Evolutionary conservation across 768 basidiomycete genomes (phyloP), one percentile per base, ranked within the genome.

Genomic region (Agaricus subrufescens): DNA sequence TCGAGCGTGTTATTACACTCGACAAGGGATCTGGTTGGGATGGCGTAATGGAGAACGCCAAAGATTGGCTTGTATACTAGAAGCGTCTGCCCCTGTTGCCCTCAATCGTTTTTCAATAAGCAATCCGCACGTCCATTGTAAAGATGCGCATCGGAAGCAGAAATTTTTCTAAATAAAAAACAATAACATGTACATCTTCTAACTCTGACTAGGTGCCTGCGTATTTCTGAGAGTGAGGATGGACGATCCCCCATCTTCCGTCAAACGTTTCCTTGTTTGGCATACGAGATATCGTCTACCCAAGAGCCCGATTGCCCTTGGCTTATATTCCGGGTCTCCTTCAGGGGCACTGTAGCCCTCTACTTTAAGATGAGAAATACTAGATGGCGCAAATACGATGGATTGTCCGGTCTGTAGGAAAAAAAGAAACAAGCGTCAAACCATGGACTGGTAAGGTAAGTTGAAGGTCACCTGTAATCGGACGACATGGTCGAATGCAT

Each of bases 401-500:
- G 87, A 85, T 64, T 89, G 78, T 0, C 87, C 87, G 0, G 87
- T 89, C 87, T 89, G 55, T 48, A 56, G 43, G 52, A 43, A 31
- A 48, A 29, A 30, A 48, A 27, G 12, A 27, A 25, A 37, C 29
- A 34, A 29, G 31, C 15, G 54, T 53, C 40, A 23, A 57, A 34
- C 30, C 11, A 19, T 26, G 26, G 12, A 11, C 15, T 2, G 7
- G 34, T 19, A 4, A 14, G 19, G 45, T 38, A 12, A 14, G 44
- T 39, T 3, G 23, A 44, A 38, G 39, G 69, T 62, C 56, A 87
- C 87, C 77, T 86, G 76, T 2, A 89, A 72, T 51, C 65, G 79
- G 12, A 87, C 86, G 9, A 89, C 80, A 49, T 79, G 75, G 57
- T 88, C 82, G 57, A 89, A 89, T 0, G 80, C 84, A 38, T 86